Base-by-base conservation (phyloP, 75 land plant species). In the Cunninghamia lanceolata region DNA sequence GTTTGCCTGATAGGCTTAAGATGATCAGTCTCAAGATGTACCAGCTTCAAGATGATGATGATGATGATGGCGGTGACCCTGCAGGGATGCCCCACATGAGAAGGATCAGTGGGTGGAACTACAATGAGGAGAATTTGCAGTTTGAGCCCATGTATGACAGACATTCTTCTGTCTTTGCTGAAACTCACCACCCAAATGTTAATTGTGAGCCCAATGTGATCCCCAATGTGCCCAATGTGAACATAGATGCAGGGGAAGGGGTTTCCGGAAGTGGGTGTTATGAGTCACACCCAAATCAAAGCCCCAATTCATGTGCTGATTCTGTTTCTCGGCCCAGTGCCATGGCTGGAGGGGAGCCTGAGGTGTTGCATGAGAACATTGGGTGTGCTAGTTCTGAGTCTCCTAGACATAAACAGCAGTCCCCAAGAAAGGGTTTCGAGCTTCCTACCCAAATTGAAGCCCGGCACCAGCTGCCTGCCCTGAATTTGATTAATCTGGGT, bases 101-200 rank as follows among this genome's bases (percentile, higher is more conserved):
- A 21, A 89, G 95, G 89, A 90, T 94, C 15, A 94, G 95, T 83
- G 95, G 95, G 59, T 94, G 95, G 95, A 94, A 94, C 76, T 92
- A 92, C 46, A 89, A 92, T 54, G 93, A 92, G 46, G 90, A 94
- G 30, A 90, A 79, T 25, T 82, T 92, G 21, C 84, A 93, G 66
- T 84, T 93, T 3, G 93, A 89, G 15, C 94, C 94, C 10, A 89
- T 93, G 40, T 92, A 90, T 40, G 28, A 28, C 9, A 36, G 15
- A 16, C 11, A 11, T 11, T 47, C 52, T 10, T 34, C 38, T 74
- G 38, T 10, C 2, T 35, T 10, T 74, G 1, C 1, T 74, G 53
- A 50, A 50, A 2, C 53, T 50, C 53, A 0, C 14, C 53, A 13
- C 16, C 53, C 53, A 73, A 34, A 10, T 73, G 75, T 73, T 32